Base-by-base conservation (phyloP, 2,329 filamentous ascomycete species). In the Trichoderma sp. region DNA sequence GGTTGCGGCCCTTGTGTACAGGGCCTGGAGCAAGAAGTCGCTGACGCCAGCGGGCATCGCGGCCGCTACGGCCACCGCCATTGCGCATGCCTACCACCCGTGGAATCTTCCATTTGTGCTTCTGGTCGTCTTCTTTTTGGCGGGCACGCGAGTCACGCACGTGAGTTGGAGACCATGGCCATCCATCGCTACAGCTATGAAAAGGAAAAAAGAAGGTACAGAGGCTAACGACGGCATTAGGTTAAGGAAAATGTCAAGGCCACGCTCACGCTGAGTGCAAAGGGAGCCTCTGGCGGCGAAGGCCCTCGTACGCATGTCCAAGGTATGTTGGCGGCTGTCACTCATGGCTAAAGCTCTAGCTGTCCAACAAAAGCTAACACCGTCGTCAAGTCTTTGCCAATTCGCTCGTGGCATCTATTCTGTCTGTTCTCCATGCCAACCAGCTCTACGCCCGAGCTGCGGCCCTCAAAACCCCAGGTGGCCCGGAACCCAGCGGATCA, bases 81-180 rank as follows among this genome's bases (percentile, higher is more conserved):
- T 86, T 56, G 87, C 91, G 13, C 96, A 99, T 79, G 93, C 94
- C 18, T 81, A 94, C n/a, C 94, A 98, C 79, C 95, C 95, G 4
- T 97, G 93, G 90, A 92, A 92, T 70, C 83, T 94, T n/a, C 94
- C 93, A n/a, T 96, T 97, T 81, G 87, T 87, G 32, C 85, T 97
- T 13, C 85, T 98, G 2, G 86, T 87, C 60, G 87, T 94, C 43
- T 98, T 98, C 83, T 98, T 97, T 80, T 82, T 97, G 3, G 89
- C 91, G 5, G 96, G 94, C 1, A 97, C 91, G 1, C 84, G 89
- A 63, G 94, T 90, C 0, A 97, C 95, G 0, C 94, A 95, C 82
- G 92, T 93, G 78, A 18, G 74, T 68, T 51, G 70, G 58, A 21
- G 3, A 30, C 18, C 30, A n/a, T 16, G n/a, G 24, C 26, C 4